phyloP scores from a whole-genome alignment of 345 rosid genomes.

The Lumnitzera racemosa region DNA sequence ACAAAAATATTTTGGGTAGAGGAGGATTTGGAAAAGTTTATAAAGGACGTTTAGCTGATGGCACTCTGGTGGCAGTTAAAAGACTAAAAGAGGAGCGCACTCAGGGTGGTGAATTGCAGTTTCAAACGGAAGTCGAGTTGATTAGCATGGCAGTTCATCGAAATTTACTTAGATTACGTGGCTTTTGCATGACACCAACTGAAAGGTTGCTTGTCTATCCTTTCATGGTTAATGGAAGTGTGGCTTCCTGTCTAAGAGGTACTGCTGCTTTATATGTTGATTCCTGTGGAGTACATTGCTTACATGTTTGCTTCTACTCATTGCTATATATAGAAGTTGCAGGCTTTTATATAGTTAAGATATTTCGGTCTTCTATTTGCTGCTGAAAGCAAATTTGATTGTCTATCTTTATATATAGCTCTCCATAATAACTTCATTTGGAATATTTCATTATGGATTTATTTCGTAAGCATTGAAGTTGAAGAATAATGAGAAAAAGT shows the following conservation, averaged over 20 bases:
- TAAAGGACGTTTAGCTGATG: constrained; percentile 19
- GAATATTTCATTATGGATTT: too few relatives aligned
- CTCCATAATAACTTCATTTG: too few relatives aligned
- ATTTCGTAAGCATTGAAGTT: too few relatives aligned
- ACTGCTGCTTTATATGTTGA: constrained; percentile 6
- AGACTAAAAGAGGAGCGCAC: constrained; percentile 32
- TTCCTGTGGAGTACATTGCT: background rate
- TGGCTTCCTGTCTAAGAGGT: constrained; percentile 73
- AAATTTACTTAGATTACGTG: constrained; percentile 11
- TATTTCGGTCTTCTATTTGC: background rate
- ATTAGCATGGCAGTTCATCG: constrained; percentile 80
- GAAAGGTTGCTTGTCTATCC: constrained; percentile 19
- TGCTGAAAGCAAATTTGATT: background rate
- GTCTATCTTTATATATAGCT: too few relatives aligned
- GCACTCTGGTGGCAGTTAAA: constrained; percentile 18
- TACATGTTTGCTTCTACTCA: background rate
- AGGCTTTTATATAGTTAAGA: too few relatives aligned
- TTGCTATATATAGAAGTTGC: background rate
- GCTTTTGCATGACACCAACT: constrained; percentile 18
- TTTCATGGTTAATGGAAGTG: constrained; percentile 20
- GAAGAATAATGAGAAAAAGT: too few relatives aligned
- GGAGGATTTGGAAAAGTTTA: constrained; percentile 23
- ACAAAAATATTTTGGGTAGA: constrained; percentile 57
- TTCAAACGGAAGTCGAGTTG: constrained; percentile 42
- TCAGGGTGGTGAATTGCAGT: constrained; percentile 15